These are phyloP conservation scores for Fusarium metavorans DNA, from an alignment of 2,329 filamentous ascomycete genomes.

Conservation along the genomic window DNA sequence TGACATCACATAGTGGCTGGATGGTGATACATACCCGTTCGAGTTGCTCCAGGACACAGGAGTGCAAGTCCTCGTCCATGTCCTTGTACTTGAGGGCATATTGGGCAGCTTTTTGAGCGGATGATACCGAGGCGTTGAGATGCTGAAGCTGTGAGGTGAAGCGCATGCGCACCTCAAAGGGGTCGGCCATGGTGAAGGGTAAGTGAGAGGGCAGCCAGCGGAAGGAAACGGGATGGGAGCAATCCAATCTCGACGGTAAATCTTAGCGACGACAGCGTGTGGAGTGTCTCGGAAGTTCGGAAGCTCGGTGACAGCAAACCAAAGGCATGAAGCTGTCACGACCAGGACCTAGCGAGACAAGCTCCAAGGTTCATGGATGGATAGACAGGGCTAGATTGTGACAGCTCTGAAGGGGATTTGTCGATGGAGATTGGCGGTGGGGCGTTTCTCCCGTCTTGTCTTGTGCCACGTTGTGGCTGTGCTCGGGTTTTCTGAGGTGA, in stretches of 20 bases:
- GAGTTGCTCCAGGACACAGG: constrained; percentile 95
- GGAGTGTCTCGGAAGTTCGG: constrained; percentile 21
- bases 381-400: constrained; percentile 23
- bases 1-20: not conserved
- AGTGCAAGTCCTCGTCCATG: constrained; percentile 97
- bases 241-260: constrained; percentile 4
- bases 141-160: constrained; percentile 92
- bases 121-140: constrained; percentile 89
- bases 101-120: constrained; percentile 90
- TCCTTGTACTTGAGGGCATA: constrained; percentile 95
- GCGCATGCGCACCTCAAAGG: constrained; percentile 98
- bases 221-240: not conserved
- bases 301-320: constrained; percentile 16
- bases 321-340: constrained; percentile 31
- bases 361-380: constrained; percentile 28
- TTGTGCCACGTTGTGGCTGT: constrained; percentile 37
- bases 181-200: constrained; percentile 71
- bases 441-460: constrained; percentile 5
- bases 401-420: constrained; percentile 27
- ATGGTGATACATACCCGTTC: constrained; percentile 70
- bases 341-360: constrained; percentile 20
- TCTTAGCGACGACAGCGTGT: not conserved
- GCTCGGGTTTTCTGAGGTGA: constrained; percentile 11
- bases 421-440: constrained; percentile 37
- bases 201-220: not conserved